Evolutionary conservation across 352 stramenopile species (phyloP).

Genomic region (Nothophytophthora sp.): DNA sequence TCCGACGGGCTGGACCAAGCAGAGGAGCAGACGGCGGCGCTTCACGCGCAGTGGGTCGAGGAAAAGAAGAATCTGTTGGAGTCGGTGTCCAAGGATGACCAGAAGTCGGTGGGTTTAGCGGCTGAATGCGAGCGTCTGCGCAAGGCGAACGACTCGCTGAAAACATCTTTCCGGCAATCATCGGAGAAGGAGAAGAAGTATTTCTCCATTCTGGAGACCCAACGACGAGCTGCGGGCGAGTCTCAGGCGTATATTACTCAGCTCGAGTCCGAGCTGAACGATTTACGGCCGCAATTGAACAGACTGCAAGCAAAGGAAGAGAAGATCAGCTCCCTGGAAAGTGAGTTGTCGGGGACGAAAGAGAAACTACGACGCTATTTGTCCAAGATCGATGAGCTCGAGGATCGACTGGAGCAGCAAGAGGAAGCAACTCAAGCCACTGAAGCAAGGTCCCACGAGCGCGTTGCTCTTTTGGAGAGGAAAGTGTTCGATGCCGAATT

Average conservation of each 20-base stretch:
- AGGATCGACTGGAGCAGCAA: conserved; percentile 32
- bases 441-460: conserved; percentile 33
- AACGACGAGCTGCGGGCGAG: conserved; percentile 23
- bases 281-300: conserved; percentile 25
- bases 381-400: conserved; percentile 26
- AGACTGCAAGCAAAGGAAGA: conserved; percentile 38
- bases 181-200: conserved; percentile 42
- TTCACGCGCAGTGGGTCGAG: conserved; percentile 61
- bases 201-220: conserved; percentile 19
- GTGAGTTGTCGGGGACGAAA: conserved; percentile 30
- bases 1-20: conserved; percentile 44
- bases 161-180: conserved; percentile 19
- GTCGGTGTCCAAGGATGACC: conserved; percentile 35
- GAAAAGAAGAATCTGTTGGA: conserved; percentile 55
- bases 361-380: conserved; percentile 38
- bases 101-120: conserved; percentile 24
- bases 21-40: conserved; percentile 49
- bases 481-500: conserved; percentile 67
- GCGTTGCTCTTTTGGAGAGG: conserved; percentile 38
- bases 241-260: conserved; percentile 27
- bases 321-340: conserved; percentile 34
- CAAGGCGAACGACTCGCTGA: conserved; percentile 40
- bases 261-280: conserved; percentile 36
- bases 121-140: conserved; percentile 44
- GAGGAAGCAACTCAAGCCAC: conserved; percentile 29